Conservation (phyloP, 2,329 filamentous ascomycete genomes). For the Colletotrichum spinosum region DNA sequence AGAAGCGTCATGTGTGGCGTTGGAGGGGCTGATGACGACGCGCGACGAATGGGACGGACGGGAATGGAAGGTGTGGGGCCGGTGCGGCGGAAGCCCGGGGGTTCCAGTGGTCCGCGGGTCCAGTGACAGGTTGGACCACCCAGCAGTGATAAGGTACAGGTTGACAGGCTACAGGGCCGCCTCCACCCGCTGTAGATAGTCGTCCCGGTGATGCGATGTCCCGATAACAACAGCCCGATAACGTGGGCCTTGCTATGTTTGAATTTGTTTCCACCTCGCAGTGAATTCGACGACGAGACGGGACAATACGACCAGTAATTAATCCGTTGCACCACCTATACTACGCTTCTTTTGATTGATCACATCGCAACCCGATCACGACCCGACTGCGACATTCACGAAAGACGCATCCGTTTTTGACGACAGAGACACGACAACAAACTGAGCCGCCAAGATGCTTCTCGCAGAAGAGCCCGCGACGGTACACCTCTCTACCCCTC, state of each 20-base stretch:
- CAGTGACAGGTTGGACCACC: not conserved
- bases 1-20: slow-evolving; percentile 29
- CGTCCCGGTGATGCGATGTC: slow-evolving; percentile 44
- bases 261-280: slow-evolving; percentile 23
- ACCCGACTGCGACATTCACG: not conserved
- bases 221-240: not conserved
- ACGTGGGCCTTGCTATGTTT: slow-evolving; percentile 20
- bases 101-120: not conserved
- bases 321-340: too few species aligned
- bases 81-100: slow-evolving; percentile 2
- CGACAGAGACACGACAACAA: too few species aligned
- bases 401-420: not conserved
- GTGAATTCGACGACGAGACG: too few species aligned
- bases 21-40: slow-evolving; percentile 30
- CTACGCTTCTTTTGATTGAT: too few species aligned
- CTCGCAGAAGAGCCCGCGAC: slow-evolving; percentile 93
- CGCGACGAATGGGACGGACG: slow-evolving; percentile 22
- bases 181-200: slow-evolving; percentile 40
- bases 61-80: slow-evolving; percentile 7
- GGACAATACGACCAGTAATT: too few species aligned
- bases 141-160: too few species aligned
- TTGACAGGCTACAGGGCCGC: not conserved
- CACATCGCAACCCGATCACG: not conserved
- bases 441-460: slow-evolving; percentile 73
- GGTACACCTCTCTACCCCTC: slow-evolving; percentile 59